Evolutionary conservation across 495 filamentous ascomycete genomes (phyloP).

Genomic region (Penicillium tannophilum): DNA sequence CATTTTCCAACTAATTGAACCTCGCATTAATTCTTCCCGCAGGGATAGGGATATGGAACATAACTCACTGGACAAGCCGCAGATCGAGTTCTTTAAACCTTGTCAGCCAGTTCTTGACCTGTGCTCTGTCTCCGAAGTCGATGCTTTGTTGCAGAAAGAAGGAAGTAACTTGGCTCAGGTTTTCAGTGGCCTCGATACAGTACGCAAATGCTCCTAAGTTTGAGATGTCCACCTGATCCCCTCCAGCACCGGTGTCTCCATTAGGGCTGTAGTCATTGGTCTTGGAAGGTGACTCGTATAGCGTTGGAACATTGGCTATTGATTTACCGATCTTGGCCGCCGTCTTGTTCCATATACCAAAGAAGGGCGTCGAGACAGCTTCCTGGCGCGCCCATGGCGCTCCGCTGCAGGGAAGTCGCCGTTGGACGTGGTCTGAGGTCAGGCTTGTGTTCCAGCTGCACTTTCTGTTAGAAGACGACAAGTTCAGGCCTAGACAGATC

Average conservation of each 20-base stretch:
- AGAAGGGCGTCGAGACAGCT: constrained; percentile 38
- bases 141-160: constrained; percentile 18
- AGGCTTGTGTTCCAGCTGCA: constrained; percentile 38
- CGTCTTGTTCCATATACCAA: constrained; percentile 44
- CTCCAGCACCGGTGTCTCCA: background rate
- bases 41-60: constrained; percentile 36
- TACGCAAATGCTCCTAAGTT: constrained; percentile 32
- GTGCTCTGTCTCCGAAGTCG: constrained; percentile 28
- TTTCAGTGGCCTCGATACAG: constrained; percentile 29
- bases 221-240: background rate
- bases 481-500: too few relatives aligned
- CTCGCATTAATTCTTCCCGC: constrained; percentile 36
- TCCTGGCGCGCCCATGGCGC: constrained; percentile 33
- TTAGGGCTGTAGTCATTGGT: constrained; percentile 37
- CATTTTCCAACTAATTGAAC: constrained; percentile 37
- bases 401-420: constrained; percentile 22
- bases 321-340: constrained; percentile 37
- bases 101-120: constrained; percentile 38
- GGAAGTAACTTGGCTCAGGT: constrained; percentile 10
- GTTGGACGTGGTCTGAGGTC: constrained; percentile 22
- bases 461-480: background rate
- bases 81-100: constrained; percentile 24
- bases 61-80: constrained; percentile 19
- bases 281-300: constrained; percentile 13
- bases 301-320: constrained; percentile 29